Percentiles rank a stretch among this genome's conserved stretches.
phyloP scores from a whole-genome alignment of 2,329 filamentous ascomycete genomes.

The Aspergillus quadrilineatus region DNA sequence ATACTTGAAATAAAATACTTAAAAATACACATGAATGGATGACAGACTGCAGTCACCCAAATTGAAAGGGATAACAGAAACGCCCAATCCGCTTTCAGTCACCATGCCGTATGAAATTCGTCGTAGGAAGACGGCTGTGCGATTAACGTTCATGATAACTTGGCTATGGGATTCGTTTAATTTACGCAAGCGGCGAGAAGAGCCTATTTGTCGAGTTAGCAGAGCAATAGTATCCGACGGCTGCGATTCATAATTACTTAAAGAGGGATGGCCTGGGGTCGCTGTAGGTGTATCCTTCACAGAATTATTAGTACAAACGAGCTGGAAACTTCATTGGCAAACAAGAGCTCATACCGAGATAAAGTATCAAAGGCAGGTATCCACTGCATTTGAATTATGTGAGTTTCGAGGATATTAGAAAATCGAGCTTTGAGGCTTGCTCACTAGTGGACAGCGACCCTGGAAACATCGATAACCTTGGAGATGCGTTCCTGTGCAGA shows the following conservation, averaged over 20 bases:
- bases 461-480: slow-evolving; percentile 91
- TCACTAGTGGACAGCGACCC: slow-evolving; percentile 94
- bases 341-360: slow-evolving; percentile 69
- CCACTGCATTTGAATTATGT: slow-evolving; percentile 58
- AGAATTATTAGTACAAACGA: slow-evolving; percentile 16
- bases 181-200: slow-evolving; percentile 46
- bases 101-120: not conserved
- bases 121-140: not conserved
- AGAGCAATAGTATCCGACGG: not conserved
- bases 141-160: slow-evolving; percentile 1
- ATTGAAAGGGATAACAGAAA: not conserved
- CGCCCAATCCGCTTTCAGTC: not conserved
- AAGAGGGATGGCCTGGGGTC: slow-evolving; percentile 81
- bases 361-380: slow-evolving; percentile 94
- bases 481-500: slow-evolving; percentile 83
- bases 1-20: slow-evolving; percentile 18
- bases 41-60: slow-evolving; percentile 11
- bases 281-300: slow-evolving; percentile 84
- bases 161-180: not conserved
- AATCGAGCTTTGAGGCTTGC: slow-evolving; percentile 31
- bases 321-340: not conserved
- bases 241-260: slow-evolving; percentile 55
- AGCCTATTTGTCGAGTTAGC: slow-evolving; percentile 22
- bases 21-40: slow-evolving; percentile 29
- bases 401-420: slow-evolving; percentile 14